Conservation (phyloP, 306 rosid genomes). For the Herpetospermum pedunculosum region DNA sequence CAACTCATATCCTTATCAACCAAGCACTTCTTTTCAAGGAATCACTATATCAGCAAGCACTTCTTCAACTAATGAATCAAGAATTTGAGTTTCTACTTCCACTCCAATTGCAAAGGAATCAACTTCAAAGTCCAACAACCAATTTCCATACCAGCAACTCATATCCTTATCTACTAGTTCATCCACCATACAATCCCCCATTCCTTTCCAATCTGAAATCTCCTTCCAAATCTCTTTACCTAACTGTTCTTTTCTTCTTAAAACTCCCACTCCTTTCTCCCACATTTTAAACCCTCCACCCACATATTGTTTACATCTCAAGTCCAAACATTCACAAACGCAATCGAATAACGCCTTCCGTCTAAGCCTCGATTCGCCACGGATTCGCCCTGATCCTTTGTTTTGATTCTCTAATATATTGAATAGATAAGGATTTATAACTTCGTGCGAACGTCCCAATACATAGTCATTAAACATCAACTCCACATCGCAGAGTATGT, state of each 20-base stretch:
- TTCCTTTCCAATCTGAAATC: conserved; percentile 45
- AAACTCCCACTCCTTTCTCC: conserved; percentile 54
- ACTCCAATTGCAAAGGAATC: conserved; percentile 49
- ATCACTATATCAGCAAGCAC: conserved; percentile 32
- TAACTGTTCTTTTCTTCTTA: conserved; percentile 56
- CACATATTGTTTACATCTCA: conserved; percentile 38
- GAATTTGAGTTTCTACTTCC: conserved; percentile 58
- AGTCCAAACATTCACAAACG: conserved; percentile 64
- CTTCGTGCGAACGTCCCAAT: conserved; percentile 34
- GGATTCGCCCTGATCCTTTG: conserved; percentile 19
- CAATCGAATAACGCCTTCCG: conserved; percentile 62
- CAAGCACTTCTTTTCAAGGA: conserved; percentile 21
- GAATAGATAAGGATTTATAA: conserved; percentile 56
- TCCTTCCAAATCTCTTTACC: conserved; percentile 65
- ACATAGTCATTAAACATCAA: conserved; percentile 55
- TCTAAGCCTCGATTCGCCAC: conserved; percentile 23
- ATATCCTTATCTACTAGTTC: conserved; percentile 87
- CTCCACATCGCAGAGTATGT: conserved; percentile 45
- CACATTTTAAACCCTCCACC: conserved; percentile 61
- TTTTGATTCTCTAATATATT: conserved; percentile 50
- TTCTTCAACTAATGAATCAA: conserved; percentile 60
- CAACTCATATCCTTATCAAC: conserved; percentile 85
- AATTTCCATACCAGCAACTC: conserved; percentile 62
- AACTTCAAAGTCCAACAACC: conserved; percentile 60
- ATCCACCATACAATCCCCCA: conserved; percentile 82